These are phyloP conservation scores for Artomyces pyxidatus DNA, from an alignment of 768 basidiomycete species.

Conservation along the genomic window DNA sequence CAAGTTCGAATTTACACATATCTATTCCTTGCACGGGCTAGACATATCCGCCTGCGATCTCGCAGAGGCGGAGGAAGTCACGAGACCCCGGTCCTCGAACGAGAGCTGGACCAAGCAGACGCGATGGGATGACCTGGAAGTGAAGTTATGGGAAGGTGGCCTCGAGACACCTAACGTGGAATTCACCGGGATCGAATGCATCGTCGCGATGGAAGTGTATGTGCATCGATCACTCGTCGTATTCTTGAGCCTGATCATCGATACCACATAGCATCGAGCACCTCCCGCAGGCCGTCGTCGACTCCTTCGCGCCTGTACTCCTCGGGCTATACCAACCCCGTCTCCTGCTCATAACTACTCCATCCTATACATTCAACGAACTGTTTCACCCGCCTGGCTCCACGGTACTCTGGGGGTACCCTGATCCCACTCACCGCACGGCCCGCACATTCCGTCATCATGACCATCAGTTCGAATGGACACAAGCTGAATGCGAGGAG, in stretches of 20 bases:
- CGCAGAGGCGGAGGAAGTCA: constrained; percentile 40
- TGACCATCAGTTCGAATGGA: constrained; percentile 92
- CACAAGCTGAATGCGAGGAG: constrained; percentile 54
- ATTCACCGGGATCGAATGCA: constrained; percentile 60
- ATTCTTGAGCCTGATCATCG: background rate
- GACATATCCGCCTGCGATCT: constrained; percentile 55
- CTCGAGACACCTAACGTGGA: constrained; percentile 58
- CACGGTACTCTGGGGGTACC: constrained; percentile 36
- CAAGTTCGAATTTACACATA: constrained; percentile 38
- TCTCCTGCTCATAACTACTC: constrained; percentile 73
- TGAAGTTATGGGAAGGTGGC: constrained; percentile 69
- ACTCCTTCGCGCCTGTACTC: constrained; percentile 58
- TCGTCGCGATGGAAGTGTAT: constrained; percentile 78
- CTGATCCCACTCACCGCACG: constrained; percentile 72
- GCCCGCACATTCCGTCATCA: constrained; percentile 67
- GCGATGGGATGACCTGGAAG: constrained; percentile 64
- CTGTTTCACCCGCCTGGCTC: constrained; percentile 56
- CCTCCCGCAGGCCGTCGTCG: constrained; percentile 48
- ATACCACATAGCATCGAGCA: constrained; percentile 65
- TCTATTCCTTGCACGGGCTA: constrained; percentile 55
- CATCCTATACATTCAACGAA: constrained; percentile 76
- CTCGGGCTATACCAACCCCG: constrained; percentile 74
- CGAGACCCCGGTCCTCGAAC: constrained; percentile 33
- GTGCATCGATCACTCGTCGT: constrained; percentile 20
- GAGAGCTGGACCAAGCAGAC: constrained; percentile 12